These are phyloP conservation scores for Populus deltoides DNA, from an alignment of 345 rosid species.

Conservation along the genomic window DNA sequence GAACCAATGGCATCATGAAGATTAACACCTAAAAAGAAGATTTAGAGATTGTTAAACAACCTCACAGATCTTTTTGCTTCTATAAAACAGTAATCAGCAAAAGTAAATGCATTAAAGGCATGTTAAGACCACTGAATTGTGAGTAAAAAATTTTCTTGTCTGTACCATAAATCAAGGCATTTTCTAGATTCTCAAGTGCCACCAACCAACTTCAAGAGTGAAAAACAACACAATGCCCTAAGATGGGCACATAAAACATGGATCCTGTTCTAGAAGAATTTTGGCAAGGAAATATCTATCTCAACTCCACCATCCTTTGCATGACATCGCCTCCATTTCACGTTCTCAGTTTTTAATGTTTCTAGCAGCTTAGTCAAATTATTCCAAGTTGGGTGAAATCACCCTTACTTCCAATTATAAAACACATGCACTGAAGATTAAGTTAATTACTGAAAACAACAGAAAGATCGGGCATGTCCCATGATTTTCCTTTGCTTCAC, in stretches of 20 bases:
- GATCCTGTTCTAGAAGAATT: background rate
- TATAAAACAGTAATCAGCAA: background rate
- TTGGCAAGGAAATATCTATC: background rate
- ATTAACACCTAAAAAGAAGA: background rate
- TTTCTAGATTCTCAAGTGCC: background rate
- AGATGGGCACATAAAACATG: background rate
- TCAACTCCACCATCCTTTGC: background rate
- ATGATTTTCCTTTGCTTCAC: constrained; percentile 59
- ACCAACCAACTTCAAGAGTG: background rate
- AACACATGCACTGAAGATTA: constrained; percentile 9
- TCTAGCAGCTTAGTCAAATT: background rate
- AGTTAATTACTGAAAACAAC: constrained; percentile 62
- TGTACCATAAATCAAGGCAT: background rate
- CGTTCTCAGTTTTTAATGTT: background rate
- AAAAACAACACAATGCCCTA: background rate
- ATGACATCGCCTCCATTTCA: background rate
- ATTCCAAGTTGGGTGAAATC: background rate
- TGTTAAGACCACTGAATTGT: background rate
- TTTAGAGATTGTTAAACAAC: background rate
- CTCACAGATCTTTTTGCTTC: background rate
- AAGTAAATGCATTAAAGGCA: background rate
- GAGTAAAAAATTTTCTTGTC: background rate
- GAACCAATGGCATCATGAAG: background rate
- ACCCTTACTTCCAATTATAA: background rate
- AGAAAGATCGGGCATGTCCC: constrained; percentile 60